phyloP scores from a whole-genome alignment of 1,139 yeast genomes.

The Meyerozyma guilliermondii region DNA sequence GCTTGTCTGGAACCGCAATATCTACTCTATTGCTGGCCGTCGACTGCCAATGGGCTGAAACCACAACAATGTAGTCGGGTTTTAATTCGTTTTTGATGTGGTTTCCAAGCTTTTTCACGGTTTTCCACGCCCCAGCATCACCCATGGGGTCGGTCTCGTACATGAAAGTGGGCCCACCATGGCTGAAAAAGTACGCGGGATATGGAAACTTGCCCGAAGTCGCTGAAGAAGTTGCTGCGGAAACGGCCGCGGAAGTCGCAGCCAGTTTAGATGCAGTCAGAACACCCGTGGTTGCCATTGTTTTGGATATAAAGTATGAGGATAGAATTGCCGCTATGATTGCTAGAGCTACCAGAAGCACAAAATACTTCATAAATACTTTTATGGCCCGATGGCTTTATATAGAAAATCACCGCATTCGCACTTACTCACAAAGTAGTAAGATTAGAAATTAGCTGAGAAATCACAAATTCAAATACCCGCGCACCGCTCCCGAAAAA shows the following conservation, averaged over 20 bases:
- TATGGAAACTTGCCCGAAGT: slow-evolving; percentile 14
- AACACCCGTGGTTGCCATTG: not conserved
- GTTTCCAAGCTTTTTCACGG: slow-evolving; percentile 44
- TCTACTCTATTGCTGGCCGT: slow-evolving; percentile 37
- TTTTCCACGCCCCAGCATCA: slow-evolving; percentile 56
- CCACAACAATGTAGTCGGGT: slow-evolving; percentile 61
- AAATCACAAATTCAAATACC: not conserved
- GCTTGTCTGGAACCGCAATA: slow-evolving; percentile 38
- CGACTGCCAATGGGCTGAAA: slow-evolving; percentile 79
- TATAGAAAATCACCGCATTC: not conserved
- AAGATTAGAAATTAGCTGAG: not conserved
- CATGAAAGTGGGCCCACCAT: slow-evolving; percentile 78
- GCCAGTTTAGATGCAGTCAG: not conserved
- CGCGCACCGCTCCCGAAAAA: not conserved
- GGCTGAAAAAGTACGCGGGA: slow-evolving; percentile 66
- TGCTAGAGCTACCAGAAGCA: not conserved
- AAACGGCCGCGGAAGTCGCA: not conserved
- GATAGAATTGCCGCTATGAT: not conserved
- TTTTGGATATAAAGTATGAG: not conserved
- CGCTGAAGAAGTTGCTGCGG: not conserved
- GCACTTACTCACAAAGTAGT: not conserved
- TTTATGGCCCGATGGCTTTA: not conserved
- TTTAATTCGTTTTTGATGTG: slow-evolving; percentile 42
- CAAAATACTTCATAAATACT: not conserved
- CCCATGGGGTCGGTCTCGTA: slow-evolving; percentile 40